phyloP scores from a whole-genome alignment of 176 grass and related monocot genomes.

The Oryza punctata region DNA sequence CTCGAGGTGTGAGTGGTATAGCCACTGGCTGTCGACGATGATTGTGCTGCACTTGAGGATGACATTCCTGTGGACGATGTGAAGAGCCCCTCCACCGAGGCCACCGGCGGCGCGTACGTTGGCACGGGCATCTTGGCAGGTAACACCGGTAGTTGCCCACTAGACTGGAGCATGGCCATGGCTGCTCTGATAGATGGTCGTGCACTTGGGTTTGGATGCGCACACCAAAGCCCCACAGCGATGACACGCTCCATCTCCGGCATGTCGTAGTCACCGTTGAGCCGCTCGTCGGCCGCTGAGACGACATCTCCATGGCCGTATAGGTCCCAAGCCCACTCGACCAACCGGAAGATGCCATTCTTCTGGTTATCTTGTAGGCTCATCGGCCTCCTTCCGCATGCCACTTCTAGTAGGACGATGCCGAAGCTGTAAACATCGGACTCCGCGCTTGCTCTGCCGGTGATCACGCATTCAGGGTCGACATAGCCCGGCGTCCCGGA shows the following conservation, averaged over 20 bases:
- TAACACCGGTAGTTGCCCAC: conserved; percentile 27
- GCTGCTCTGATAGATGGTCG: conserved; percentile 47
- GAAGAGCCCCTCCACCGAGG: not conserved
- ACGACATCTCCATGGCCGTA: conserved; percentile 32
- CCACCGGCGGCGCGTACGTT: conserved; percentile 5
- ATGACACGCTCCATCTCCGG: conserved; percentile 37
- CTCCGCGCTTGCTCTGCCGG: conserved; percentile 22
- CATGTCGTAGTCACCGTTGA: conserved; percentile 5
- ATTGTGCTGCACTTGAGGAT: not conserved
- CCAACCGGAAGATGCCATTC: conserved; percentile 22
- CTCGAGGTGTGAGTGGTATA: not conserved
- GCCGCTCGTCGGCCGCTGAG: conserved; percentile 40
- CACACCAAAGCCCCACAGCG: conserved; percentile 58
- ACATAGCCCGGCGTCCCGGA: conserved; percentile 41
- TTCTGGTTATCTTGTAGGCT: conserved; percentile 12
- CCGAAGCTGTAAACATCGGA: conserved; percentile 42
- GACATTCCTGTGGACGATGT: not conserved
- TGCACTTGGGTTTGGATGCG: conserved; percentile 34
- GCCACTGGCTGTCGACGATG: not conserved
- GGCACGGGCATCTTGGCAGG: conserved; percentile 59
- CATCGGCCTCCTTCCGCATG: conserved; percentile 23
- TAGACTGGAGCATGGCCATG: conserved; percentile 34
- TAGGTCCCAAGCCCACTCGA: conserved; percentile 59
- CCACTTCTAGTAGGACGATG: conserved; percentile 54
- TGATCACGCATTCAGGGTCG: conserved; percentile 27